Evolutionary conservation across 805 yeast genomes (phyloP), one percentile per base, ranked within the genome.

Genomic region (Candida ficus): DNA sequence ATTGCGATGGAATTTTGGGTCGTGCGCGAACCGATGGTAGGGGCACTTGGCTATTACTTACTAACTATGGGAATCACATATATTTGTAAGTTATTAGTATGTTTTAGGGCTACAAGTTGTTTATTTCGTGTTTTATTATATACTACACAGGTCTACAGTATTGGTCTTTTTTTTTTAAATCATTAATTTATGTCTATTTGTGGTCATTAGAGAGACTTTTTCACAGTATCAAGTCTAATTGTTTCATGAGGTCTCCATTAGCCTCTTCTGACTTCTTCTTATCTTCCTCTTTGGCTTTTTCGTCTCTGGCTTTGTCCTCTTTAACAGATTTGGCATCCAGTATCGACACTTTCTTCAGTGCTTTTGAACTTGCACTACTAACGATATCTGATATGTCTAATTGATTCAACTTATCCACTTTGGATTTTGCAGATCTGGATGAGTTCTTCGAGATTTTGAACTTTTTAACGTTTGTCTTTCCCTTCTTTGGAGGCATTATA

Each of bases 221-320:
- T 21, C 17, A 36, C 12, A 41, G 37, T 9, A 43, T 37, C 16
- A 27, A 25, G 13, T 62, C 64, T 14, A 62, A 54, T 35, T 64
- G 68, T 29, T 54, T 50, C 33, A 50, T 27, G 23, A 64, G 38
- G 32, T 48, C 56, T 18, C 54, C 50, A 8, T 61, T 56, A 2
- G 61, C 58, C 14, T 53, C 57, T 31, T 54, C 49, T 26, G 56
- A 52, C 33, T 49, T 47, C 7, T 43, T 38, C 26, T 48, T 45
- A 4, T 52, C 46, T 26, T 44, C 42, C 12, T 48, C 51, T 22
- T 51, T 52, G 4, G 43, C 45, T 29, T 46, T 41, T 17, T 50
- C 49, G 41, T 64, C 67, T 16, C 47, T 49, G 23, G 46, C 4
- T 9, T 32, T 38, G 40, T 61, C 68, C 20, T 53, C 45, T 23